These are phyloP conservation scores for Colletotrichum sp. DNA, from an alignment of 2,329 filamentous ascomycete genomes.

Conservation along the genomic window DNA sequence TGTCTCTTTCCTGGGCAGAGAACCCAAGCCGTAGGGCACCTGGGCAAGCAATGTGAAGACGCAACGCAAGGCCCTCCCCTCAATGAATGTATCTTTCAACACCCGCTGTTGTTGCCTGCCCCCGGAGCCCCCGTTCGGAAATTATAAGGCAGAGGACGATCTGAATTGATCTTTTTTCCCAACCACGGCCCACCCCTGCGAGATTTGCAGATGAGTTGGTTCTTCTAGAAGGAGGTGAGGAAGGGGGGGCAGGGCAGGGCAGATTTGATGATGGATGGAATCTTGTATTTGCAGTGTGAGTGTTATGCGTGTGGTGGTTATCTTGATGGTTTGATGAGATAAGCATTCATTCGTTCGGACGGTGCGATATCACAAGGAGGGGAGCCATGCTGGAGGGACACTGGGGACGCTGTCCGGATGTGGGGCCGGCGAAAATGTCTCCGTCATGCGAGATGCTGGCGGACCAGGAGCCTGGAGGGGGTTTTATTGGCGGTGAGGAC, in stretches of 20 bases:
- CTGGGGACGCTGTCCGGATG: neutral
- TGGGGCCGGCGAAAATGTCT: conserved; percentile 5
- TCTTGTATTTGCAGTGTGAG: neutral
- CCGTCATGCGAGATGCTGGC: neutral
- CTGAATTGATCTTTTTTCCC: neutral
- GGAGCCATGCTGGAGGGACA: neutral
- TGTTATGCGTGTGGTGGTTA: neutral
- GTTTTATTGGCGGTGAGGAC: neutral
- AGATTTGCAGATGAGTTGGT: neutral
- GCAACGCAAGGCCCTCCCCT: neutral
- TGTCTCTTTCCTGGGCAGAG: neutral
- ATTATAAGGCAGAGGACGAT: conserved; percentile 11
- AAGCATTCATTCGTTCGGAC: neutral
- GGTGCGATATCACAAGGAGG: neutral
- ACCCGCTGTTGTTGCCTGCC: neutral
- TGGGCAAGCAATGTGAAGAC: neutral
- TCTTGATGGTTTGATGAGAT: neutral
- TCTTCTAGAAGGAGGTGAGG: conserved; percentile 9
- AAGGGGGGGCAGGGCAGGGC: neutral
- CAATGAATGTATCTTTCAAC: neutral
- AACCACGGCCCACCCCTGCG: neutral
- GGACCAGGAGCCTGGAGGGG: neutral
- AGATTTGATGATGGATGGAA: neutral
- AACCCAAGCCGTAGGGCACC: neutral
- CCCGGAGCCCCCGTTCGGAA: neutral